Base-by-base conservation (phyloP, 805 yeast genomes). In the Starmera pachycereana region DNA sequence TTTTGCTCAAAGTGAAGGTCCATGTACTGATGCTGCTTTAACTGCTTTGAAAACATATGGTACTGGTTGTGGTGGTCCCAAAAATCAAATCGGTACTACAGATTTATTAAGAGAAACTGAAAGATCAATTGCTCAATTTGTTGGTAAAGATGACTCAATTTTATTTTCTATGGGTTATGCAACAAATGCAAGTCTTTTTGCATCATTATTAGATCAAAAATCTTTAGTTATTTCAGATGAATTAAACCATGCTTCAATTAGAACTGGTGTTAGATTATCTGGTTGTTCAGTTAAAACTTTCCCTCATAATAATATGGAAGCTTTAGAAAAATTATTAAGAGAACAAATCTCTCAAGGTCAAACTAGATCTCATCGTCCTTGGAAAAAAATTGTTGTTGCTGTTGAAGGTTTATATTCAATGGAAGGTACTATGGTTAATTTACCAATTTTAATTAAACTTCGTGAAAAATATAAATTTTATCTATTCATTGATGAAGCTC, bases 401-500 rank as follows among this genome's bases (percentile, higher is more conserved):
- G 90, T 89, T 36, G 97, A 89, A 68, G 97, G 97, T 29, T 69
- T 89, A 46, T 89, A 81, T 57, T 82, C 94, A 12, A 84, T 84
- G 95, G 95, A 84, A 62, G 97, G 97, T 52, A 85, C 89, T 49
- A 68, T 86, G 72, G 77, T 85, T 57, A 79, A 89, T 56, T 69
- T 89, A 50, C 96, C 96, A 5, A 69, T 63, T 43, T 56, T 89
- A 35, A 72, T 89, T 25, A 82, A 72, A 50, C 66, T 89, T 46
- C 80, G 82, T 52, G 73, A 83, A 32, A 85, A 84, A 57, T 92
- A 94, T 66, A 87, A 87, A 53, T 84, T 90, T 56, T 86, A 85
- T 56, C 64, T 92, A 39, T 92, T 84, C 55, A 84, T 94, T 45
- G 99, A 92, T 60, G 99, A 92, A 62, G 98, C 98, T 11, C 99